Base-by-base conservation (phyloP, 108 stramenopile genomes). In the Pseudonitzschia multistriata region DNA sequence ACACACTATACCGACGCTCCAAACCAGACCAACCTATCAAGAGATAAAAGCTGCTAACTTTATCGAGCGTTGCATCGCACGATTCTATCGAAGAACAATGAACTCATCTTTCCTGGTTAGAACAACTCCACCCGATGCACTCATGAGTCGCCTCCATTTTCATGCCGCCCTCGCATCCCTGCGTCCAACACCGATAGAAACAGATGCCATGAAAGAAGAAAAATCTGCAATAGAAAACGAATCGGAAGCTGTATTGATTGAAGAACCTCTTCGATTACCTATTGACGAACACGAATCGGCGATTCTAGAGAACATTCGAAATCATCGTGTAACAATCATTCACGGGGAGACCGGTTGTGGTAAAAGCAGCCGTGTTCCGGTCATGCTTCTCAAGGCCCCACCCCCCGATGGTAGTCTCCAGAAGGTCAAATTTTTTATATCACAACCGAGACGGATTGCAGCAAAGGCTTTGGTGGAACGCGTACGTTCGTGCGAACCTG, bases 321-420 rank as follows among this genome's bases (percentile, higher is more conserved):
- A 72, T n/a, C 81, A 91, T 31, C 72, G 94, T 45, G 86, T 95
- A n/a, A 90, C 91, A 0, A 91, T 96, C 13, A 91, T 96, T 70
- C 92, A 93, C 21, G 91, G 92, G 14, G 95, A 93, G 72, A 96
- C 92, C 22, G 95, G 57, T 30, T 96, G 94, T 48, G 97, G 95
- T 6, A 96, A 96, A 61, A 79, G 75, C 42, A 83, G 83, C 15
- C 72, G 92, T 10, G 82, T 98, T 3, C 97, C 97, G 15, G 72
- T 87, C 39, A 91, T 97, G 81, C 79, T 96, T 35, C 77, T 96
- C 10, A 75, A 90, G 47, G 67, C 85, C 3, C 79, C 82, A 47
- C 77, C 86, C 19, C 91, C 86, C 6, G 80, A 90, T 27, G 75
- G 78, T 24, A 49, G 79, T 0, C 35, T 79, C 25, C 53, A 67